phyloP scores from a whole-genome alignment of 257 asterid genomes.

The Solanum arcanum region DNA sequence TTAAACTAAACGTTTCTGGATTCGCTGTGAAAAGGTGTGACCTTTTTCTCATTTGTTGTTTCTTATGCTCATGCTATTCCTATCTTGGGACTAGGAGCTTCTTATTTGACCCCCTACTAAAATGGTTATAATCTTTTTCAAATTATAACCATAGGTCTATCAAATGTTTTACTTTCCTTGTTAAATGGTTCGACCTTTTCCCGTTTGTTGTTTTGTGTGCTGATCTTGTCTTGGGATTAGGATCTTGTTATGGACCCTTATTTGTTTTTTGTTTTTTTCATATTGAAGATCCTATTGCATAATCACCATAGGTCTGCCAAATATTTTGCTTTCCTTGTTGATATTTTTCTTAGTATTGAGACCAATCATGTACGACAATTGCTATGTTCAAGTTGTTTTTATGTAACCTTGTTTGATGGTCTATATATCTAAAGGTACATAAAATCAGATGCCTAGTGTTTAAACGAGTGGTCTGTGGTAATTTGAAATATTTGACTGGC shows the following conservation, averaged over 20 bases:
- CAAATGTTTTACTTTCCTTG: neutral
- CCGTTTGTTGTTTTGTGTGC: neutral
- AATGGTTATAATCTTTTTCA: neutral
- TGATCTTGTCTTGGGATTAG: neutral
- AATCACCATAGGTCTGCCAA: neutral
- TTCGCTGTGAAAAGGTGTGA: conserved; percentile 10
- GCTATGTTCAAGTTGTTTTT: neutral
- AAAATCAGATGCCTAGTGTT: neutral
- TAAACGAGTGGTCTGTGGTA: neutral
- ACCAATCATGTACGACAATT: neutral
- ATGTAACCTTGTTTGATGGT: neutral
- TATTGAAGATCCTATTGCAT: neutral
- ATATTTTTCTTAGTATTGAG: neutral
- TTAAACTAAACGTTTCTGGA: too few species aligned
- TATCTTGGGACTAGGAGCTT: neutral
- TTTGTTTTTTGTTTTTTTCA: neutral
- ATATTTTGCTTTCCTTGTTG: neutral
- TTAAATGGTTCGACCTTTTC: conserved; percentile 47
- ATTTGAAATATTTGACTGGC: neutral
- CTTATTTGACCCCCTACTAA: neutral
- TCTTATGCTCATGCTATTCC: neutral
- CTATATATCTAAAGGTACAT: neutral
- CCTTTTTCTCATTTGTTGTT: neutral
- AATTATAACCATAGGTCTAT: neutral
- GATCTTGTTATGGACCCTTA: neutral